Evolutionary conservation across 257 asterid species (phyloP).

Genomic region (Solanum tacnaense): DNA sequence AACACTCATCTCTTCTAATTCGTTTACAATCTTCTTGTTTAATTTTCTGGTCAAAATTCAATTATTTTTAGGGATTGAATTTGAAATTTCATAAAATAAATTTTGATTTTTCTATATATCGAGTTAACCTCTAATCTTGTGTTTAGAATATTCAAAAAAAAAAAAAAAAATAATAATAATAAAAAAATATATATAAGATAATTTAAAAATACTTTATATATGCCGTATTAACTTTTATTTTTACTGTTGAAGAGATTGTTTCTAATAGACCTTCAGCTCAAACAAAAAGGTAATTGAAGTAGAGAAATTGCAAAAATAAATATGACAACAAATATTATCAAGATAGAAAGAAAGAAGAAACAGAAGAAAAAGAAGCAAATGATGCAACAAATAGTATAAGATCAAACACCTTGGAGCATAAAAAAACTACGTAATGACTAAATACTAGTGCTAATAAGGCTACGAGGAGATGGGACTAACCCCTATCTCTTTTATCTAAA

Average conservation of each 20-base stretch:
- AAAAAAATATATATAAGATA: no score
- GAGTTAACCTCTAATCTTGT: no score
- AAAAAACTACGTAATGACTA: neutral
- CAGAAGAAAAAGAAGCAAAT: no score
- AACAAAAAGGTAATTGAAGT: neutral
- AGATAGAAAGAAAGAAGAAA: neutral
- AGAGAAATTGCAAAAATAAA: neutral
- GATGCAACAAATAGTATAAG: neutral
- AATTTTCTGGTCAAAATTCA: no score
- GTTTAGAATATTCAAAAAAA: no score
- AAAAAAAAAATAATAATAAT: no score
- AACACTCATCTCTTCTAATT: neutral
- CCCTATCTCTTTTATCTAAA: neutral
- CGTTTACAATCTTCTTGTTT: neutral
- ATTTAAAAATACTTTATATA: no score
- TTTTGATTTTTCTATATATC: no score
- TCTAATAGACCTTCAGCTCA: neutral
- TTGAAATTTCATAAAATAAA: no score
- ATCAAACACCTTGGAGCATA: neutral
- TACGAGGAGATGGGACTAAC: neutral
- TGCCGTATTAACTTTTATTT: no score
- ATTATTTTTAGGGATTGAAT: no score
- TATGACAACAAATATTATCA: neutral
- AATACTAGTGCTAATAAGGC: neutral
- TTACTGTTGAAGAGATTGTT: no score